Evolutionary conservation across 371 early-diverging fungal genomes (phyloP).

Genomic region (Lichtheimia ramosa): DNA sequence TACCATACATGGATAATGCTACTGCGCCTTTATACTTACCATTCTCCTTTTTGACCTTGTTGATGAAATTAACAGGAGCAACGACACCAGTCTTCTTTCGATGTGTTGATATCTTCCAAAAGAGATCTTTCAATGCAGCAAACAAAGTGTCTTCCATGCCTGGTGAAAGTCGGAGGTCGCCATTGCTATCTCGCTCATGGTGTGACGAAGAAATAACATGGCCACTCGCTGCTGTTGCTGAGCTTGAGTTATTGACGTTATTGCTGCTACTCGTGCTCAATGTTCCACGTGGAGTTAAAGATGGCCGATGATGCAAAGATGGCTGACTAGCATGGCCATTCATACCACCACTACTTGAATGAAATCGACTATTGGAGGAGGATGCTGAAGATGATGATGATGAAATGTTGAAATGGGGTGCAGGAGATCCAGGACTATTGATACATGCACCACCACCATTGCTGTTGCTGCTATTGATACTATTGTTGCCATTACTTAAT

Average conservation of each 20-base stretch:
- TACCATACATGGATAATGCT: not conserved
- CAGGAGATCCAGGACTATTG: slow-evolving; percentile 12
- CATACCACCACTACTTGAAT: too few species aligned
- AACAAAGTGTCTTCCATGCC: slow-evolving; percentile 83
- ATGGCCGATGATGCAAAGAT: slow-evolving; percentile 15
- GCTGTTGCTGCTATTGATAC: too few species aligned
- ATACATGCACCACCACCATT: too few species aligned
- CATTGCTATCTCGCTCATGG: slow-evolving; percentile 40
- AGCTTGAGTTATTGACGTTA: not conserved
- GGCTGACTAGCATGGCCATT: slow-evolving; percentile 11
- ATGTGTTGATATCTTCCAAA: slow-evolving; percentile 79
- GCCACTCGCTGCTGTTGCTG: not conserved
- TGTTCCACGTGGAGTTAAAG: slow-evolving; percentile 6
- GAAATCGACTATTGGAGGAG: slow-evolving; percentile 9
- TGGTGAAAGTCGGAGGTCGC: slow-evolving; percentile 43
- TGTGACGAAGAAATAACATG: slow-evolving; percentile 8
- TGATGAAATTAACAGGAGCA: slow-evolving; percentile 86
- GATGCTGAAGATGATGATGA: slow-evolving; percentile 25
- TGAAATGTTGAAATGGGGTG: slow-evolving; percentile 14
- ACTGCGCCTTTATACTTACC: slow-evolving; percentile 50
- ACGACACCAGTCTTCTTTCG: slow-evolving; percentile 84
- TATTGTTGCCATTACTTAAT: not conserved
- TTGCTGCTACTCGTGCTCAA: not conserved
- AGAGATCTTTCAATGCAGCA: slow-evolving; percentile 84
- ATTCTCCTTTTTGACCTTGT: slow-evolving; percentile 86